phyloP scores from a whole-genome alignment of 371 early-diverging fungal genomes.

The Mucor mucedo region DNA sequence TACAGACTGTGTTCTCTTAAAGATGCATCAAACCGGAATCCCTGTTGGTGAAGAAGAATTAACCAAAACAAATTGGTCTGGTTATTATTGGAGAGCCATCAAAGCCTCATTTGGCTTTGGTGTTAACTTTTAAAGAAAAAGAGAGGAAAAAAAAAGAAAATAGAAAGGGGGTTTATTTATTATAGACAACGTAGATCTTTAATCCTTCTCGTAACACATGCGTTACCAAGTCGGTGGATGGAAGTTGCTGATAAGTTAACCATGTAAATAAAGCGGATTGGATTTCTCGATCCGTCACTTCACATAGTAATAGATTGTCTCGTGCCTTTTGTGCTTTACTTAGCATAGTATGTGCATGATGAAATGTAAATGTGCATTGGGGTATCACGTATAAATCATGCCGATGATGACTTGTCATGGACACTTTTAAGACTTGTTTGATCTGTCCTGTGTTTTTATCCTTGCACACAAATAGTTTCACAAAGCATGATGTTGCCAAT shows the following conservation, averaged over 20 bases:
- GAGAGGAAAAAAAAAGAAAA: constrained; percentile 9
- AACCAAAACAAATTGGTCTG: constrained; percentile 86
- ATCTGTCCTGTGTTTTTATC: constrained; percentile 5
- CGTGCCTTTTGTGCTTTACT: background rate
- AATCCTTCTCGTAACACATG: constrained; percentile 14
- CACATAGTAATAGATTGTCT: background rate
- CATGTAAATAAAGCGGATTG: background rate
- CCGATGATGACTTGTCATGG: background rate
- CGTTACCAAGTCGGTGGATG: background rate
- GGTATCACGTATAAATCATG: background rate
- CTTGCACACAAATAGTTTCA: constrained; percentile 11
- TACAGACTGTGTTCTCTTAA: constrained; percentile 68
- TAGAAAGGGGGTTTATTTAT: background rate
- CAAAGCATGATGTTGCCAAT: constrained; percentile 1
- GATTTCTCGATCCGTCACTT: constrained; percentile 3
- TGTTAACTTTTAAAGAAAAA: constrained; percentile 44
- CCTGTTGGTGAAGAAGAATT: constrained; percentile 89
- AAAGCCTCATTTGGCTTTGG: constrained; percentile 86
- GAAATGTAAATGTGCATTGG: background rate
- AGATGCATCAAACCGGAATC: constrained; percentile 84
- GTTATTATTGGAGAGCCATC: constrained; percentile 94
- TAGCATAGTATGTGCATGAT: background rate
- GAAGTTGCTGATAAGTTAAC: constrained; percentile 2
- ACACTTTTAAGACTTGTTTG: constrained; percentile 16
- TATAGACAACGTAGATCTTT: constrained; percentile 20